These are phyloP conservation scores for Tetramitus jugosus DNA, from an alignment of 208 protist species.

Conservation along the genomic window DNA sequence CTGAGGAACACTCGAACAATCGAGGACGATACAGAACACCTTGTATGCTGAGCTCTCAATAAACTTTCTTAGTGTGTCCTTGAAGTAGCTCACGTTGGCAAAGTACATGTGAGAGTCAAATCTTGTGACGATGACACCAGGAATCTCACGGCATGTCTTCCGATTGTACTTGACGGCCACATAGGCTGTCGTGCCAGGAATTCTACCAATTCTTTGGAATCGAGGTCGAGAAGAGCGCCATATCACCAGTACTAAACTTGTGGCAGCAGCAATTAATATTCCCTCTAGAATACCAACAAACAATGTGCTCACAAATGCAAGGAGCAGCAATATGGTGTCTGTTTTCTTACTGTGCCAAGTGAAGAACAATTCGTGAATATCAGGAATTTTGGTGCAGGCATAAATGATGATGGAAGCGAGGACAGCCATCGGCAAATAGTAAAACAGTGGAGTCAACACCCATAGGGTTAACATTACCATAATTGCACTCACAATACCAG, in stretches of 20 bases:
- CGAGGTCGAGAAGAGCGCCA: background rate
- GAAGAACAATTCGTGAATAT: conserved; percentile 15
- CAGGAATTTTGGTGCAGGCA: conserved; percentile 23
- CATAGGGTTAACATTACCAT: conserved; percentile 25
- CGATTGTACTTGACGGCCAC: background rate
- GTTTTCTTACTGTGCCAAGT: too few species aligned
- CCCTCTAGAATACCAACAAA: background rate
- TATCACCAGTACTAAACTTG: background rate
- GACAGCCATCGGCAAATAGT: conserved; percentile 34
- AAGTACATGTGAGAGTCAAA: background rate
- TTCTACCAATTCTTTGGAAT: background rate
- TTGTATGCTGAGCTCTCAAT: background rate
- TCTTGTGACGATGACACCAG: background rate
- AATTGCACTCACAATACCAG: conserved; percentile 21
- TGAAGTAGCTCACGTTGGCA: background rate
- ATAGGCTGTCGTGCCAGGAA: background rate
- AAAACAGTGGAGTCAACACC: conserved; percentile 30
- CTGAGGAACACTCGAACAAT: background rate
- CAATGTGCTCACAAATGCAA: background rate
- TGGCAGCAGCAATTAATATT: background rate
- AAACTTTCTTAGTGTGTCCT: background rate
- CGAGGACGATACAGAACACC: background rate
- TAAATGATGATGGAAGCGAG: conserved; percentile 26
- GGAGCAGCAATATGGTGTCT: background rate
- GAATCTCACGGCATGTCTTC: background rate